Evolutionary conservation across 768 basidiomycete species (phyloP), one percentile per base, ranked within the genome.

Genomic region (Fomitopsis pulvina): DNA sequence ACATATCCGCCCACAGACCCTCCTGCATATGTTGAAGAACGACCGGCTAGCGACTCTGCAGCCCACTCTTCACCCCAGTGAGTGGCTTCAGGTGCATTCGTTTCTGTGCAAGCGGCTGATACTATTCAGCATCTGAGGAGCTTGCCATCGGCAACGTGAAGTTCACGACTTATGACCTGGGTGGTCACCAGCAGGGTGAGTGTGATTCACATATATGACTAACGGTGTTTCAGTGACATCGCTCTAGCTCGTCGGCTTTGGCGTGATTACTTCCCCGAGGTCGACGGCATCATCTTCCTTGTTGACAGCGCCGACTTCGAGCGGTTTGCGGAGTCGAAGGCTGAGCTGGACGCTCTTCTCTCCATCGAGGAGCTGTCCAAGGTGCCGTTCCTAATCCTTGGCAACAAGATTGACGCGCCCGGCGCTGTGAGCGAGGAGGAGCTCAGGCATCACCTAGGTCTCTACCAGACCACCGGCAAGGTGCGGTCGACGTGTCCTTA

Each of bases 401-500:
- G 96, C 39, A 99, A 99, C 80, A 98, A 99, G 81, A 99, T 99
- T 62, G 96, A 98, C 63, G 94, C 94, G n/a, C 82, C 87, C 4
- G 92, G 93, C 32, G 96, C 96, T 32, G 94, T 99, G 55, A 91
- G 87, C 54, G 96, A 99, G 70, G 95, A 99, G 63, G 93, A 99
- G 67, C 74, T 99, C 56, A 85, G 96, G 64, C 92, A 97, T 63
- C 81, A 92, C 56, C 77, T 99, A 39, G 96, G 96, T 14, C 73
- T 99, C 43, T 96, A 94, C 72, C 93, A 97, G 71, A 99, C 96
- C n/a, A 99, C 96, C 21, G 96, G 96, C 66, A 98, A 99, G 85
- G 94, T 93, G 51, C 40, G 71, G 64, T n/a, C 29, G 4, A 16
- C 21, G 9, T 6, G 30, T 28, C 47, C 12, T n/a, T 46, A 6